Evolutionary conservation across 2,329 filamentous ascomycete genomes (phyloP).

Genomic region (Fusarium stilboides): DNA sequence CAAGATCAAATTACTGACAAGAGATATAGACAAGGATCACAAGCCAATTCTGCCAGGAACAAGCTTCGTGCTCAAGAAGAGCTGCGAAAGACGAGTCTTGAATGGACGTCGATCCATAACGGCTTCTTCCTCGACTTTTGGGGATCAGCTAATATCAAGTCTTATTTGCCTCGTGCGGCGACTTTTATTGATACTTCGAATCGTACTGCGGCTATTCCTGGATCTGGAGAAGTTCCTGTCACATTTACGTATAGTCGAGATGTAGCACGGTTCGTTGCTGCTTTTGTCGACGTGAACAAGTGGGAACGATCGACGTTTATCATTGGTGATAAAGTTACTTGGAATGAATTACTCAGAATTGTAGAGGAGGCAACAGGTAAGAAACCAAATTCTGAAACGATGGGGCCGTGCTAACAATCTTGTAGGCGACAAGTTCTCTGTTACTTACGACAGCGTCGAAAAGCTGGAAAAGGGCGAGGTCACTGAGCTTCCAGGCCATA

Average conservation of each 20-base stretch:
- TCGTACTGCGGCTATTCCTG: constrained; percentile 4
- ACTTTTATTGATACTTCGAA: constrained; percentile 3
- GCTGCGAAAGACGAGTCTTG: constrained; percentile 15
- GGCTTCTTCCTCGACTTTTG: constrained; percentile 28
- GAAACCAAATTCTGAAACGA: rapidly evolving
- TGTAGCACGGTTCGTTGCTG: constrained; percentile 3
- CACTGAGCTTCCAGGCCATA: constrained; percentile 16
- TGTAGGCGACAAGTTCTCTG: neutral
- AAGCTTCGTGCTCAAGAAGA: constrained; percentile 17
- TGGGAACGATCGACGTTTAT: constrained; percentile 19
- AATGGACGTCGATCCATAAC: constrained; percentile 12
- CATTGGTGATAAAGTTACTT: constrained; percentile 18
- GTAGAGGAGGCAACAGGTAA: constrained; percentile 16
- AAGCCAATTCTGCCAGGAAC: constrained; percentile 13
- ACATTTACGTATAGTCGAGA: constrained; percentile 11
- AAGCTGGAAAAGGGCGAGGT: constrained; percentile 12
- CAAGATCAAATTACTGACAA: neutral
- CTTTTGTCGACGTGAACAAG: neutral
- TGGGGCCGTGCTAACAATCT: rapidly evolving
- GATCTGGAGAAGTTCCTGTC: constrained; percentile 5
- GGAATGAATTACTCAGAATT: constrained; percentile 5
- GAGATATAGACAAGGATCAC: neutral
- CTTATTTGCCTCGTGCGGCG: neutral
- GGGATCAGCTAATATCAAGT: neutral
- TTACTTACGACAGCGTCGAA: constrained; percentile 13